These are phyloP conservation scores for Mrakia frigida DNA, from an alignment of 768 basidiomycete species.

Conservation along the genomic window DNA sequence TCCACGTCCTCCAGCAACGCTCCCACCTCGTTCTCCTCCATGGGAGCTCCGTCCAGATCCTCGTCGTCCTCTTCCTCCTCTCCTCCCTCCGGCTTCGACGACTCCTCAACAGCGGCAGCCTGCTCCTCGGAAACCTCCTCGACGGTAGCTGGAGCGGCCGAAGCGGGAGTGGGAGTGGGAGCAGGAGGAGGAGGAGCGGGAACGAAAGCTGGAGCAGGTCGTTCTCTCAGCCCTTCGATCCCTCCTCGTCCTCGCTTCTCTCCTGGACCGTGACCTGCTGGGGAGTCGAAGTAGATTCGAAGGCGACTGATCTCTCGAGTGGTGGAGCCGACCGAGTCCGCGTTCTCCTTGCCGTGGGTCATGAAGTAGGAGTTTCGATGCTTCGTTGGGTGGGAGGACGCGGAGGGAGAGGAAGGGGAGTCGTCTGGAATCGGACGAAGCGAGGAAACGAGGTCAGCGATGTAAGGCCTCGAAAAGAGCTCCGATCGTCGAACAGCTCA, in stretches of 20 bases:
- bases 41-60: constrained; percentile 29
- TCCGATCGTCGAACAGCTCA: no score
- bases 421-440: background rate
- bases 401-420: background rate
- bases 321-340: constrained; percentile 16
- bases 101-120: constrained; percentile 10
- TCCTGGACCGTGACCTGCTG: constrained; percentile 40
- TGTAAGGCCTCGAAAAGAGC: no score
- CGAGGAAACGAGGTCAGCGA: background rate
- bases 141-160: constrained; percentile 9
- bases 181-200: background rate
- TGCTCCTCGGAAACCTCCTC: constrained; percentile 10
- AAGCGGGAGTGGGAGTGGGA: no score
- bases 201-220: background rate
- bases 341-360: constrained; percentile 37
- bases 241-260: constrained; percentile 30
- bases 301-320: constrained; percentile 45
- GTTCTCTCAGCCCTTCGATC: constrained; percentile 27
- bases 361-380: constrained; percentile 34
- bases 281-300: constrained; percentile 48
- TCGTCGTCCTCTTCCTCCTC: constrained; percentile 27
- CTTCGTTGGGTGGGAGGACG: constrained; percentile 13
- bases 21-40: constrained; percentile 19
- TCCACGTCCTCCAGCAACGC: constrained; percentile 15
- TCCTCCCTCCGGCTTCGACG: constrained; percentile 15